Conservation (phyloP, 495 filamentous ascomycete genomes). For the Lasiosphaeria miniovina region DNA sequence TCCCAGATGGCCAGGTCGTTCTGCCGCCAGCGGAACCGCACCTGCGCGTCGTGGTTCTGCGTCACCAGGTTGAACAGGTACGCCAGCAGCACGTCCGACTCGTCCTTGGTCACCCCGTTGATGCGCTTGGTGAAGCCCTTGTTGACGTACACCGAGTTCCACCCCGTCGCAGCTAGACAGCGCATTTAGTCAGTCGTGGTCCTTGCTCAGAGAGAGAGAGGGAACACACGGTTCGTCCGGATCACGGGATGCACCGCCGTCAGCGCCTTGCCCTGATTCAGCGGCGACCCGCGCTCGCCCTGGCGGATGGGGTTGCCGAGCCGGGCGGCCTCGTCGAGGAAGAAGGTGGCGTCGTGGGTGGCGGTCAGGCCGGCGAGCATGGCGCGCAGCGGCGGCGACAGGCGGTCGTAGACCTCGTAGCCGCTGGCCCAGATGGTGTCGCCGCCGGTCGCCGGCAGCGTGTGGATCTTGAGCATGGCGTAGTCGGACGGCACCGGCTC, state of each 20-base stretch:
- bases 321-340: conserved; percentile 64
- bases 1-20: conserved; percentile 74
- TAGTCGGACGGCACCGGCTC: conserved; percentile 75
- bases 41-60: conserved; percentile 61
- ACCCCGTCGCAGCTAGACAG: conserved; percentile 56
- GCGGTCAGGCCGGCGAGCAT: conserved; percentile 69
- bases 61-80: conserved; percentile 65
- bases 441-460: conserved; percentile 69
- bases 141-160: conserved; percentile 77
- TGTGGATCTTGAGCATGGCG: conserved; percentile 67
- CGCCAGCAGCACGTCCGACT: conserved; percentile 63
- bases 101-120: conserved; percentile 66
- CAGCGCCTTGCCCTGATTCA: conserved; percentile 18
- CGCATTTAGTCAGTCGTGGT: conserved; percentile 6
- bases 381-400: conserved; percentile 66
- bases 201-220: conserved; percentile 53
- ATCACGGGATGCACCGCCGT: conserved; percentile 23
- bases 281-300: conserved; percentile 20
- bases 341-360: conserved; percentile 62
- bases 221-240: conserved; percentile 23
- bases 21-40: conserved; percentile 69
- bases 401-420: conserved; percentile 70
- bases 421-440: conserved; percentile 76
- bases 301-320: conserved; percentile 55
- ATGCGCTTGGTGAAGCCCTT: conserved; percentile 78